Evolutionary conservation across 2,329 filamentous ascomycete genomes (phyloP).

Genomic region (Trichophyton verrucosum): DNA sequence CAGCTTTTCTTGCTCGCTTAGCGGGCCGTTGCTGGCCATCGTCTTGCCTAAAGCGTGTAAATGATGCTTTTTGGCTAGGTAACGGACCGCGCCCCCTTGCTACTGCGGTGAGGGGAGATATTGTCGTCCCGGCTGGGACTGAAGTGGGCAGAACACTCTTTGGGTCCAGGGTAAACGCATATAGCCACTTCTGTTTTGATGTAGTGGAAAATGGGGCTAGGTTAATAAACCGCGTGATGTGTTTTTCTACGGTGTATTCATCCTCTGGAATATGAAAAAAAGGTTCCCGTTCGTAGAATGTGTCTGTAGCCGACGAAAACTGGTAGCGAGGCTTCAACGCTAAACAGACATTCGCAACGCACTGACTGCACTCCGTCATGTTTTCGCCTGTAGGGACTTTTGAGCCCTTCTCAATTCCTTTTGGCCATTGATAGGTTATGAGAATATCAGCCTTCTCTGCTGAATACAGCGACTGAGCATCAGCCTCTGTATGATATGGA

Average conservation of each 20-base stretch:
- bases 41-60: conserved; percentile 27
- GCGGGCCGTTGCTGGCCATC: conserved; percentile 26
- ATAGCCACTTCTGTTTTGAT: conserved; percentile 55
- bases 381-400: conserved; percentile 45
- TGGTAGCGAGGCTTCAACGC: conserved; percentile 85
- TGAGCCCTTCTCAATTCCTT: conserved; percentile 56
- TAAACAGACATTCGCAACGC: conserved; percentile 65
- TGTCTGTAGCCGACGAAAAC: conserved; percentile 56
- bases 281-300: conserved; percentile 83
- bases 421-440: conserved; percentile 76
- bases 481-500: conserved; percentile 64
- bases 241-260: conserved; percentile 42
- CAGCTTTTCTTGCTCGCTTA: conserved; percentile 37
- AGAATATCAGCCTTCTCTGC: conserved; percentile 67
- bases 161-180: conserved; percentile 55
- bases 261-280: conserved; percentile 58
- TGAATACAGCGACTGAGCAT: conserved; percentile 62
- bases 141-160: conserved; percentile 47
- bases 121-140: conserved; percentile 59
- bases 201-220: conserved; percentile 66
- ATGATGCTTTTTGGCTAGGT: conserved; percentile 26
- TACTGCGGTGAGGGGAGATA: conserved; percentile 48
- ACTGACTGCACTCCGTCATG: conserved; percentile 46
- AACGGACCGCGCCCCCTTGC: conserved; percentile 47
- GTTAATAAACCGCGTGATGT: conserved; percentile 79